phyloP scores from a whole-genome alignment of 2,329 filamentous ascomycete species.

The Cercospora sojina region DNA sequence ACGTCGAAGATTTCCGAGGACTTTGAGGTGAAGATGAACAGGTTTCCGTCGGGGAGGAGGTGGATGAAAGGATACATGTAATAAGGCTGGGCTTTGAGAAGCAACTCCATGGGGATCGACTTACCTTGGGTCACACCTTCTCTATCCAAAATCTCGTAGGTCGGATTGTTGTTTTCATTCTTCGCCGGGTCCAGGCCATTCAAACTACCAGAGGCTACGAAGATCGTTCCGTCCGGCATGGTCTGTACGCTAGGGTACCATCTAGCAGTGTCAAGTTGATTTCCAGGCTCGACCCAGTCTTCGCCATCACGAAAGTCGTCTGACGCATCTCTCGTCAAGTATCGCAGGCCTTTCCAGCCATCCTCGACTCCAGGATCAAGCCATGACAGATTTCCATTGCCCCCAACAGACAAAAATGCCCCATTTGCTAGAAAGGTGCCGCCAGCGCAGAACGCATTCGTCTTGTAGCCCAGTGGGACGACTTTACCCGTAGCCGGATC shows the following conservation, averaged over 20 bases:
- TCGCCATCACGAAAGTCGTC: slow-evolving; percentile 50
- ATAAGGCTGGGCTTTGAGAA: slow-evolving; percentile 51
- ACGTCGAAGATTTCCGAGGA: slow-evolving; percentile 56
- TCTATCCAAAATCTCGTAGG: slow-evolving; percentile 58
- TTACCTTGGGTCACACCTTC: slow-evolving; percentile 50
- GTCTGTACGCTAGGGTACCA: slow-evolving; percentile 62
- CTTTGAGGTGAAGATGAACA: slow-evolving; percentile 59
- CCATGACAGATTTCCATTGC: slow-evolving; percentile 56
- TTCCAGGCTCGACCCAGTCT: slow-evolving; percentile 56
- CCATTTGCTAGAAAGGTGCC: slow-evolving; percentile 60
- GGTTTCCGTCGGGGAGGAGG: slow-evolving; percentile 55
- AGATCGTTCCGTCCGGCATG: slow-evolving; percentile 56
- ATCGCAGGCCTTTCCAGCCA: slow-evolving; percentile 59
- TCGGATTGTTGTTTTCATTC: slow-evolving; percentile 61
- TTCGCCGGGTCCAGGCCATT: slow-evolving; percentile 58
- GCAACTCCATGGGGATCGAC: slow-evolving; percentile 54
- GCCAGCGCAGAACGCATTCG: slow-evolving; percentile 62
- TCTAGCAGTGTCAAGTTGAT: slow-evolving; percentile 51
- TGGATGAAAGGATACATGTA: slow-evolving; percentile 66
- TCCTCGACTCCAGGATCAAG: slow-evolving; percentile 59
- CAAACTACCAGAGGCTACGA: slow-evolving; percentile 59
- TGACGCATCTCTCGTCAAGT: slow-evolving; percentile 50
- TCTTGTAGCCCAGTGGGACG: slow-evolving; percentile 52
- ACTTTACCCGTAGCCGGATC: slow-evolving; percentile 52
- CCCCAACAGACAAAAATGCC: slow-evolving; percentile 55